Evolutionary conservation across 2,329 filamentous ascomycete species (phyloP).

Genomic region (Claviceps pusilla): DNA sequence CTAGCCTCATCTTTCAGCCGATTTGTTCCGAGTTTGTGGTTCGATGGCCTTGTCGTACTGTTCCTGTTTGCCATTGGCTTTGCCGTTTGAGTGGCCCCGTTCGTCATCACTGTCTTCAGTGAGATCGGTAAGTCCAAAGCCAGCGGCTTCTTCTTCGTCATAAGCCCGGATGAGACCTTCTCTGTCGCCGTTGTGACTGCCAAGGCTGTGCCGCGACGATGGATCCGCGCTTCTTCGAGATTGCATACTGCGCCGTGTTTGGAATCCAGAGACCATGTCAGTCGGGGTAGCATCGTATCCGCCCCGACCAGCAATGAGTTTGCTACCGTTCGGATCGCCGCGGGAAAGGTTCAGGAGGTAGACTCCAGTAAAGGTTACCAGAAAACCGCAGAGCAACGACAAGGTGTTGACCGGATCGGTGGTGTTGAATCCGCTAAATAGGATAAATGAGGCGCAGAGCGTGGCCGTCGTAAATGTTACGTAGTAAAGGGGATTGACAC

Average conservation of each 20-base stretch:
- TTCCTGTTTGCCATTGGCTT: slow-evolving; percentile 26
- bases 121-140: slow-evolving; percentile 65
- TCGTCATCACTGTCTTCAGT: slow-evolving; percentile 63
- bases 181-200: slow-evolving; percentile 52
- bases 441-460: slow-evolving; percentile 84
- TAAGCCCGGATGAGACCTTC: slow-evolving; percentile 79
- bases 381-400: slow-evolving; percentile 80
- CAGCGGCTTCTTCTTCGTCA: slow-evolving; percentile 63
- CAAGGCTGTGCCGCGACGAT: slow-evolving; percentile 45
- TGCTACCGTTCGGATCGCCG: slow-evolving; percentile 68
- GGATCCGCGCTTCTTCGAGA: slow-evolving; percentile 59
- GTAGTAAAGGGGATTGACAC: slow-evolving; percentile 92
- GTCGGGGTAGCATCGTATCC: slow-evolving; percentile 71
- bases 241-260: slow-evolving; percentile 90
- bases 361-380: slow-evolving; percentile 88
- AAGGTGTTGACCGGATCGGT: slow-evolving; percentile 82
- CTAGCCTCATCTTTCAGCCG: slow-evolving; percentile 17
- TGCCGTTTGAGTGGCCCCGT: slow-evolving; percentile 22
- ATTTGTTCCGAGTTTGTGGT: slow-evolving; percentile 34
- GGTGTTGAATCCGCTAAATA: slow-evolving; percentile 93
- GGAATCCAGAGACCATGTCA: slow-evolving; percentile 76
- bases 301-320: slow-evolving; percentile 43
- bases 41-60: slow-evolving; percentile 31
- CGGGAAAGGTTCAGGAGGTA: slow-evolving; percentile 94
- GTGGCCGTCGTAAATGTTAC: slow-evolving; percentile 95